Evolutionary conservation across 495 filamentous ascomycete genomes (phyloP).

Genomic region (Xylaria castorea): DNA sequence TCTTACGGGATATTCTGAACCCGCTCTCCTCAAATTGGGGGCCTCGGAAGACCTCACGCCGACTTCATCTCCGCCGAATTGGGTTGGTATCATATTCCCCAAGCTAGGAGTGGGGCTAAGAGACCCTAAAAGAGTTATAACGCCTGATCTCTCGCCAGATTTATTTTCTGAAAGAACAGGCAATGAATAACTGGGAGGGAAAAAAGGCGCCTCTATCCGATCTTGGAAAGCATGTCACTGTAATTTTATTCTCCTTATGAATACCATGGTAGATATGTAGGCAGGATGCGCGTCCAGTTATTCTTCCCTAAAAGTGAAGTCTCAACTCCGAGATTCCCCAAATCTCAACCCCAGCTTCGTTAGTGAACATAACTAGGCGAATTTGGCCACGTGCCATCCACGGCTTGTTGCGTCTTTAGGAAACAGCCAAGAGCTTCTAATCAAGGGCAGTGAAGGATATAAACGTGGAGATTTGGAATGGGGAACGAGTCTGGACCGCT

Average conservation of each 20-base stretch:
- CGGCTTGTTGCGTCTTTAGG: background rate
- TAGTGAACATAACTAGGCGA: slow-evolving; percentile 9
- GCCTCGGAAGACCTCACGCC: slow-evolving; percentile 37
- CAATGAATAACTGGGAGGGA: background rate
- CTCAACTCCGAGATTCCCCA: background rate
- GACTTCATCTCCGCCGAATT: slow-evolving; percentile 32
- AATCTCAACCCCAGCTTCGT: background rate
- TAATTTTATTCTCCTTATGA: background rate
- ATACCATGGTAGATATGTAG: too few species aligned
- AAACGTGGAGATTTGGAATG: background rate
- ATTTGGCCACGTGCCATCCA: background rate
- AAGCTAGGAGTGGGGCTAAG: background rate
- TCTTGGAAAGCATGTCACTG: background rate
- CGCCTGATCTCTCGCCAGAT: background rate
- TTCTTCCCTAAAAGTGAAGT: background rate
- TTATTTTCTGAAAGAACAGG: background rate
- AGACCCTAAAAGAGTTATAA: background rate
- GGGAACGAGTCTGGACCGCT: background rate
- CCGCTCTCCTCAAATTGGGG: slow-evolving; percentile 13
- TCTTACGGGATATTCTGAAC: slow-evolving; percentile 7
- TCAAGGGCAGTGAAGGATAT: background rate
- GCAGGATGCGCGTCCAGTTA: background rate
- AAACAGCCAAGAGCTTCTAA: slow-evolving; percentile 1
- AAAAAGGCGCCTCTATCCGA: background rate
- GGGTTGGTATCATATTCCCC: slow-evolving; percentile 9